Conservation (phyloP, 2,329 filamentous ascomycete species). For the Apiospora marii region DNA sequence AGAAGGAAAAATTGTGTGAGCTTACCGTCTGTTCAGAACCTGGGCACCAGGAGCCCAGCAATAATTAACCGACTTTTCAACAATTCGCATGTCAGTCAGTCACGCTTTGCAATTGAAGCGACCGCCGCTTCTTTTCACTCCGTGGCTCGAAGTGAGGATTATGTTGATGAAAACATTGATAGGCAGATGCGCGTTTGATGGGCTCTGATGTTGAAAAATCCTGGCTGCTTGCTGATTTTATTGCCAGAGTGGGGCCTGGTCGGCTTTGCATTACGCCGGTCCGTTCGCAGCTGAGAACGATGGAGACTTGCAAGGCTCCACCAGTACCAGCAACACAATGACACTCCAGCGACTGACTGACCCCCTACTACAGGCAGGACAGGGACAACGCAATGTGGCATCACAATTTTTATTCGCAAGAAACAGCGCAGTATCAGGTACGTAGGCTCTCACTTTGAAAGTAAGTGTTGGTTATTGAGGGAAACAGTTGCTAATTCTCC, state of each 20-base stretch:
- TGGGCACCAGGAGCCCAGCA: background rate
- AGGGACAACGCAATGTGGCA: background rate
- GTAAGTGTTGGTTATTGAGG: background rate
- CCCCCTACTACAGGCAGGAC: too few relatives aligned
- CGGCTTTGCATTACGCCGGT: constrained; percentile 14
- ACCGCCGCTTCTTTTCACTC: background rate
- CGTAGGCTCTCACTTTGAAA: background rate
- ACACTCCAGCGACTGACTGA: too few relatives aligned
- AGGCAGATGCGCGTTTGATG: background rate
- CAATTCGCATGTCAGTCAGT: background rate
- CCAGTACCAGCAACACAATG: background rate
- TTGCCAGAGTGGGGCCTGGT: background rate
- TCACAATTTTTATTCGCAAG: too few relatives aligned
- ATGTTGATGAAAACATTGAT: background rate
- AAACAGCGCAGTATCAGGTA: background rate
- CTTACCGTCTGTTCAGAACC: background rate
- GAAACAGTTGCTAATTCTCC: background rate
- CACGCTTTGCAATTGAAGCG: background rate
- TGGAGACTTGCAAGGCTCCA: background rate
- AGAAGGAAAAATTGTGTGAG: background rate
- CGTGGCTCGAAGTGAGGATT: background rate
- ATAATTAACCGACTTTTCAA: too few relatives aligned
- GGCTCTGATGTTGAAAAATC: constrained; percentile 9
- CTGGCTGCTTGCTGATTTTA: constrained; percentile 5
- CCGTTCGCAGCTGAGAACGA: background rate